A percentile compares a stretch with the other conserved stretches of the same genome.
Evolutionary conservation across 257 asterid genomes (phyloP).

Genomic region (Solanum paucissectum): DNA sequence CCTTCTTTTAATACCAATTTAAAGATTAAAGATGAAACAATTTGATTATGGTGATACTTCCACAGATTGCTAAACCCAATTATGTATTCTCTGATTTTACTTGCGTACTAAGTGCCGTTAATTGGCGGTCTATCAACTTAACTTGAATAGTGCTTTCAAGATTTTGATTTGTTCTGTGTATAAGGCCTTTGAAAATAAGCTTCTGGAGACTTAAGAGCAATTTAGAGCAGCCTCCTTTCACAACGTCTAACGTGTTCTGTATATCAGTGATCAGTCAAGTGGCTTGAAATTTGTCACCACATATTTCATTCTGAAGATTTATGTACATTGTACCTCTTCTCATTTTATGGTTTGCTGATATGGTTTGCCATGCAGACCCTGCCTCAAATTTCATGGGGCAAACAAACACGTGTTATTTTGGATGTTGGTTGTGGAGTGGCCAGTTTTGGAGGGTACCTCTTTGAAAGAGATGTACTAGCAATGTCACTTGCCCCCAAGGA

Average conservation of each 20-base stretch:
- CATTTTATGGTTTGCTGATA: neutral
- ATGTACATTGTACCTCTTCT: neutral
- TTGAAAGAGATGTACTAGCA: slow-evolving; percentile 21
- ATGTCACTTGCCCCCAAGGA: slow-evolving; percentile 30
- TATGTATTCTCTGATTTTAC: neutral
- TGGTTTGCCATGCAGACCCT: slow-evolving; percentile 10
- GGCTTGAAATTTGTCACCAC: neutral
- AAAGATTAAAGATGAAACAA: neutral
- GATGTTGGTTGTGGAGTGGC: slow-evolving; percentile 33
- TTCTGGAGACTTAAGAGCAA: neutral
- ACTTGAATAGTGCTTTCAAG: neutral
- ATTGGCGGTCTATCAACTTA: neutral
- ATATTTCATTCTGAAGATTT: neutral
- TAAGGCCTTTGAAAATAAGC: neutral
- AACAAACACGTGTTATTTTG: slow-evolving; percentile 17
- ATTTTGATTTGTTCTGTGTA: neutral
- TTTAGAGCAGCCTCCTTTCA: neutral
- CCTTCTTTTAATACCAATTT: neutral
- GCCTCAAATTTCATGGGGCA: slow-evolving; percentile 19
- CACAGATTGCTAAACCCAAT: neutral
- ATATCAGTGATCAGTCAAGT: neutral
- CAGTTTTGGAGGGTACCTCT: slow-evolving; percentile 23
- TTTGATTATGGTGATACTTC: neutral
- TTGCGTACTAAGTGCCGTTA: neutral
- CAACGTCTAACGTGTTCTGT: neutral